phyloP scores from a whole-genome alignment of 306 rosid genomes.

The Quercus glauca region DNA sequence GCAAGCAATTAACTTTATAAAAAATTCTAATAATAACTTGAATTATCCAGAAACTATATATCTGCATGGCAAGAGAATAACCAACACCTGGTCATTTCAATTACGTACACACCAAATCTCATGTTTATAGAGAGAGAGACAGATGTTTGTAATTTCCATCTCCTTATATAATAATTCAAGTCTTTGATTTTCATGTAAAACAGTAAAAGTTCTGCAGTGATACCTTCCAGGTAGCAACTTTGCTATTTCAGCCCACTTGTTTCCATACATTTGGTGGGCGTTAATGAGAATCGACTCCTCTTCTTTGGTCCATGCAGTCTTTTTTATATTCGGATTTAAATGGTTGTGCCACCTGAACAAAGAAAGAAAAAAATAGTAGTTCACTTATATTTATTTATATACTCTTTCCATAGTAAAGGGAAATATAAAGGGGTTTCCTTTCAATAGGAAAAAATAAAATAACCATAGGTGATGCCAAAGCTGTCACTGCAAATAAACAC shows the following conservation, averaged over 20 bases:
- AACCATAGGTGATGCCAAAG: not conserved
- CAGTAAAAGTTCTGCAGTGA: not conserved
- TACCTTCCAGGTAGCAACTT: conserved; percentile 50
- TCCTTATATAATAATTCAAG: not conserved
- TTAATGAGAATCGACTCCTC: conserved; percentile 39
- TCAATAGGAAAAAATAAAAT: not conserved
- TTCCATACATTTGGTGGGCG: conserved; percentile 37
- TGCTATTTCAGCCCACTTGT: conserved; percentile 55
- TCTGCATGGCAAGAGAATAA: too few species aligned
- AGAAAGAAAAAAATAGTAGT: not conserved
- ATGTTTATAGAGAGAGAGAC: not conserved
- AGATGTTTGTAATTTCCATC: not conserved
- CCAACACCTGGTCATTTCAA: not conserved
- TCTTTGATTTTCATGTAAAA: not conserved
- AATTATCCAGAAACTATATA: too few species aligned
- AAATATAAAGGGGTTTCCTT: not conserved
- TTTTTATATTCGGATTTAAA: conserved; percentile 51
- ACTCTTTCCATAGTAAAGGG: not conserved
- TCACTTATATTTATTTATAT: not conserved
- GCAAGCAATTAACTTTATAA: too few species aligned
- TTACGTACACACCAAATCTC: not conserved
- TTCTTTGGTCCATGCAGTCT: conserved; percentile 40
- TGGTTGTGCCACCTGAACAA: conserved; percentile 51
- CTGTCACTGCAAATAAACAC: not conserved
- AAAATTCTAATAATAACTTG: too few species aligned